Percentiles rank a stretch among this genome's conserved stretches.
phyloP scores from a whole-genome alignment of 805 yeast genomes.

The Ogataea angusta region DNA sequence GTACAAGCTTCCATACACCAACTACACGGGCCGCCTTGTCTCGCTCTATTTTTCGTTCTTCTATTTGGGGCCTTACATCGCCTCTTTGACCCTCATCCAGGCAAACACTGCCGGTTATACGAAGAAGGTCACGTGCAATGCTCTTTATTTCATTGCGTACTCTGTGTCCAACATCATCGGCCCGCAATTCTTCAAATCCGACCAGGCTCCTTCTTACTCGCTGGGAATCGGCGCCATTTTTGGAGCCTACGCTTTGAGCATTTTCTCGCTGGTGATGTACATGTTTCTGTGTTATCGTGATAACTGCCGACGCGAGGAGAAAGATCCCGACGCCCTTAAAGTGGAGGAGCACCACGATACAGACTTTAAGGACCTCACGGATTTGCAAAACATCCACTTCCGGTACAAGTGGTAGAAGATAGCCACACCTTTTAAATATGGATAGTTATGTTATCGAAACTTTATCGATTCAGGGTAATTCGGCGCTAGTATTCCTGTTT shows the following conservation, averaged over 20 bases:
- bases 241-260: slow-evolving; percentile 31
- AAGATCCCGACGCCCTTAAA: slow-evolving; percentile 24
- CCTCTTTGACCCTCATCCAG: slow-evolving; percentile 34
- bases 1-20: slow-evolving; percentile 28
- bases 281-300: slow-evolving; percentile 26
- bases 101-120: slow-evolving; percentile 70
- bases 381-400: slow-evolving; percentile 48
- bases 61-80: slow-evolving; percentile 28
- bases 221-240: slow-evolving; percentile 49
- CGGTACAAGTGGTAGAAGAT: slow-evolving; percentile 38
- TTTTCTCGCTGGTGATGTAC: slow-evolving; percentile 29
- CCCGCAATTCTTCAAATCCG: slow-evolving; percentile 62
- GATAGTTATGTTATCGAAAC: slow-evolving; percentile 1
- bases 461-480: slow-evolving; percentile 38
- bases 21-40: slow-evolving; percentile 21
- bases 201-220: slow-evolving; percentile 56
- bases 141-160: slow-evolving; percentile 59
- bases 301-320: slow-evolving; percentile 20
- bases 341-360: slow-evolving; percentile 33
- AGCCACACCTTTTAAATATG: slow-evolving; percentile 3
- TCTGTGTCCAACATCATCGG: slow-evolving; percentile 70
- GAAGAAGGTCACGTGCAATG: slow-evolving; percentile 61
- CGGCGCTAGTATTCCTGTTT: slow-evolving; percentile 6
- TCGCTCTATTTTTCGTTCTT: slow-evolving; percentile 27
- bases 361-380: slow-evolving; percentile 53